phyloP scores from a whole-genome alignment of 768 basidiomycete genomes.

The Phaeolepiota aurea region DNA sequence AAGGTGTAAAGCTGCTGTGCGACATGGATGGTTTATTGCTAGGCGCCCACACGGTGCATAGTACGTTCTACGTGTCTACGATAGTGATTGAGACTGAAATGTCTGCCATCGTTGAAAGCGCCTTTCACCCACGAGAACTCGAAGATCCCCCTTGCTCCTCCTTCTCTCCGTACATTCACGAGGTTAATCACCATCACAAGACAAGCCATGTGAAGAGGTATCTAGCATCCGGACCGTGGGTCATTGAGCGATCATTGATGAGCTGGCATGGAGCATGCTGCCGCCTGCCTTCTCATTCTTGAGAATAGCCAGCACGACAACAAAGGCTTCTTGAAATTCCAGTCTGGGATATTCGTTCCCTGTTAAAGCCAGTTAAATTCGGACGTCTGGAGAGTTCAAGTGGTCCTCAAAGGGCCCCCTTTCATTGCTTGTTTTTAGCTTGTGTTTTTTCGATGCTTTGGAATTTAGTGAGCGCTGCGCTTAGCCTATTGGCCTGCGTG shows the following conservation, averaged over 20 bases:
- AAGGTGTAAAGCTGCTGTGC: too few species aligned
- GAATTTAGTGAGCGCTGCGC: constrained; percentile 4
- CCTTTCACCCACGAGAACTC: background rate
- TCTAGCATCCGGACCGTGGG: background rate
- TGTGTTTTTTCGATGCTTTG: background rate
- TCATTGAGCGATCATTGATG: background rate
- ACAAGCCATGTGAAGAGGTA: background rate
- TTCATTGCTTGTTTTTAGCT: background rate
- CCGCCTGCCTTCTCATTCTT: background rate
- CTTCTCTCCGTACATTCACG: background rate
- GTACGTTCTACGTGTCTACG: background rate
- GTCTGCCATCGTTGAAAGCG: background rate
- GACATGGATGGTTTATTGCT: too few species aligned
- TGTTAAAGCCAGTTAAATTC: background rate
- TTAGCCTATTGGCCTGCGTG: background rate
- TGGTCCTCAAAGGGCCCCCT: too few species aligned
- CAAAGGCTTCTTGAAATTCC: background rate
- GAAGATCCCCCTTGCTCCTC: background rate
- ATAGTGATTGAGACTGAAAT: background rate
- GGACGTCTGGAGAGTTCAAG: background rate
- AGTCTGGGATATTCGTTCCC: background rate
- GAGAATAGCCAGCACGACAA: background rate
- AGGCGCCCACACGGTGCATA: too few species aligned
- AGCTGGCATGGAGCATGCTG: background rate
- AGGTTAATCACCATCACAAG: background rate